Percentiles rank a stretch among this genome's conserved stretches.
Conservation (phyloP, 306 rosid genomes). For the Malus asiatica region DNA sequence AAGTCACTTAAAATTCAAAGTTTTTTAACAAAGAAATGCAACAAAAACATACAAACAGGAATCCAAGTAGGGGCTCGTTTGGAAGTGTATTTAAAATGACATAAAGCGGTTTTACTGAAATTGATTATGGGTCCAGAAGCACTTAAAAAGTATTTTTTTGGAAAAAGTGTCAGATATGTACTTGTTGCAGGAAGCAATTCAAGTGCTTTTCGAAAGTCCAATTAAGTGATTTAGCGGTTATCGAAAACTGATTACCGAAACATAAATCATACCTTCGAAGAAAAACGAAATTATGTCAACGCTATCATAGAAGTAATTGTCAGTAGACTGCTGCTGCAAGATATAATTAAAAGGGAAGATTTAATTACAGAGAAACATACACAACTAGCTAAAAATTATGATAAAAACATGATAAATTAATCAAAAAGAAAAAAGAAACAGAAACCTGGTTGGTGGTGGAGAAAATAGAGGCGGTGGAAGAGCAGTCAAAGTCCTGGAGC, state of each 20-base stretch:
- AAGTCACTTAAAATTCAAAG: background rate
- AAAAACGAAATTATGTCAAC: conserved; percentile 71
- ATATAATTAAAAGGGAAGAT: background rate
- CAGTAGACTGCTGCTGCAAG: conserved; percentile 48
- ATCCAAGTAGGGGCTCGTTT: background rate
- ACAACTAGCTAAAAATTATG: background rate
- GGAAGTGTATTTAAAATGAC: no score
- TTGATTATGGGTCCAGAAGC: no score
- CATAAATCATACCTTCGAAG: conserved; percentile 55
- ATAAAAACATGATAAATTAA: no score
- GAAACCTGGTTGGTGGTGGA: conserved; percentile 84
- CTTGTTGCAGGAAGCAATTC: no score
- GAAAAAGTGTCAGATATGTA: no score
- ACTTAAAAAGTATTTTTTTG: no score
- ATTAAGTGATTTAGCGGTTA: background rate
- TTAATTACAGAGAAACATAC: background rate
- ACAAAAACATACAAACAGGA: background rate
- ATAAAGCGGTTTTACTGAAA: no score
- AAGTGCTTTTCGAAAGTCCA: no score
- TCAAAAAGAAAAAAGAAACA: no score
- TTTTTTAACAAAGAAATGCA: background rate
- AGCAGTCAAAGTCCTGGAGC: conserved; percentile 61
- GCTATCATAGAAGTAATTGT: conserved; percentile 70
- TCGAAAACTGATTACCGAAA: background rate
- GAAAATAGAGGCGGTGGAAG: conserved; percentile 76